phyloP scores from a whole-genome alignment of 2,329 filamentous ascomycete species.

The Aspergillus uvarum region DNA sequence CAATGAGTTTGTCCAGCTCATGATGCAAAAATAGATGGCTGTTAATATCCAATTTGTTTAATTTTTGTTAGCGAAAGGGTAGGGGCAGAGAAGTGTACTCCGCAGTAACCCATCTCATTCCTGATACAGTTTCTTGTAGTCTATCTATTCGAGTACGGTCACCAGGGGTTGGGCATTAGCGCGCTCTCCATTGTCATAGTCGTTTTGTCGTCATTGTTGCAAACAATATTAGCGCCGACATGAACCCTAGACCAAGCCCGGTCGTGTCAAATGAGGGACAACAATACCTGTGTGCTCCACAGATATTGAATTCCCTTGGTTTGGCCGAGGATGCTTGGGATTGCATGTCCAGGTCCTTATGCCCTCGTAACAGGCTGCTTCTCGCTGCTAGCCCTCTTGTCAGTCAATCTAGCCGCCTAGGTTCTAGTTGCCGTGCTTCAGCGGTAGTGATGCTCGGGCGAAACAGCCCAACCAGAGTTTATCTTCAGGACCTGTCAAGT shows the following conservation, averaged over 20 bases:
- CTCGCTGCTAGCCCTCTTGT: background rate
- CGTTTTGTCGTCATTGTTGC: background rate
- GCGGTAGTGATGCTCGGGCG: no score
- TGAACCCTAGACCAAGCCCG: background rate
- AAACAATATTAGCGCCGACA: slow-evolving; percentile 6
- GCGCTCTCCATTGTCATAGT: slow-evolving; percentile 14
- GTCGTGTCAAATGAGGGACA: background rate
- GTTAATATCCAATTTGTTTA: slow-evolving; percentile 27
- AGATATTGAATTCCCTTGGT: no score
- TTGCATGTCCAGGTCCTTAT: no score
- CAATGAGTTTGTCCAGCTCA: slow-evolving; percentile 90
- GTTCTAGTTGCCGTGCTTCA: no score
- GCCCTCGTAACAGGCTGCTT: no score
- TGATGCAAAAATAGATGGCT: slow-evolving; percentile 82
- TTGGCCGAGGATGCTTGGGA: no score
- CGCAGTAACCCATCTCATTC: slow-evolving; percentile 24
- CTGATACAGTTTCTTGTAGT: slow-evolving; percentile 30
- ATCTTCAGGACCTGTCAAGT: background rate
- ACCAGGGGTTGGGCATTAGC: slow-evolving; percentile 14
- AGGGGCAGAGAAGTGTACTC: slow-evolving; percentile 26
- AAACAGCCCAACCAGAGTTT: background rate
- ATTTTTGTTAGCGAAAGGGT: slow-evolving; percentile 32
- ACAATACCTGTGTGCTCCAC: background rate
- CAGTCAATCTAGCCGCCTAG: background rate
- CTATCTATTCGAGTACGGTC: slow-evolving; percentile 26